phyloP scores from a whole-genome alignment of 2,329 filamentous ascomycete species.

The Hymenotorrendiella dingleyae region DNA sequence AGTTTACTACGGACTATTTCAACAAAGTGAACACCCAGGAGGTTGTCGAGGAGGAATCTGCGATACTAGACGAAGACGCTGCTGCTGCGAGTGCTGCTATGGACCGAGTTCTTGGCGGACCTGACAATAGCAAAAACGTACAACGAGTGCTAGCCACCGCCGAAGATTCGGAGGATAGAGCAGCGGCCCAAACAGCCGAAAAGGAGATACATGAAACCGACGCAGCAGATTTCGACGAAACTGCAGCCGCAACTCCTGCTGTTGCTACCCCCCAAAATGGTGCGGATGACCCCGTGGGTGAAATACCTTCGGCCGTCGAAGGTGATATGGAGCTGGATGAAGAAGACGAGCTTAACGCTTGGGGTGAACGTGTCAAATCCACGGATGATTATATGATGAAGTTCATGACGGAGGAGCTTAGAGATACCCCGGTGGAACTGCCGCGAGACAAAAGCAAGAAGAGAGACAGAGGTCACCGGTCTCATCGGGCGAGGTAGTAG shows the following conservation, averaged over 20 bases:
- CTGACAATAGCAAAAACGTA: conserved; percentile 54
- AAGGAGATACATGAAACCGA: conserved; percentile 82
- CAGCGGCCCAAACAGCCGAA: conserved; percentile 79
- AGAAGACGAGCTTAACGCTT: conserved; percentile 51
- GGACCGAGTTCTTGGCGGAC: conserved; percentile 69
- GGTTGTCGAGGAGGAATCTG: conserved; percentile 46
- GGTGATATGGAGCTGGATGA: conserved; percentile 27
- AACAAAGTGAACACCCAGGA: conserved; percentile 71
- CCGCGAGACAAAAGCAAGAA: conserved; percentile 58
- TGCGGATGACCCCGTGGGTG: conserved; percentile 38
- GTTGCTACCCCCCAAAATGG: conserved; percentile 26
- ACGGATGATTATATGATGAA: conserved; percentile 73
- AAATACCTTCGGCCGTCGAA: conserved; percentile 17
- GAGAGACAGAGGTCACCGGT: conserved; percentile 25
- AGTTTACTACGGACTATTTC: conserved; percentile 96
- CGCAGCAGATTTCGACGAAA: conserved; percentile 77
- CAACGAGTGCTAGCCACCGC: conserved; percentile 77
- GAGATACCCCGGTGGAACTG: conserved; percentile 53
- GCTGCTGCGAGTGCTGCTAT: conserved; percentile 76
- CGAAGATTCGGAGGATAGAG: conserved; percentile 88
- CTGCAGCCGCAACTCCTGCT: conserved; percentile 34
- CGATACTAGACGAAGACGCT: conserved; percentile 48
- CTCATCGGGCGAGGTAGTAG: conserved; percentile 26
- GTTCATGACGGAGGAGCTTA: conserved; percentile 58
- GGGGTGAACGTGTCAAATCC: conserved; percentile 50